Evolutionary conservation across 2,329 filamentous ascomycete genomes (phyloP), one percentile per base, ranked within the genome.

Genomic region (Arthrobotrys musiformis): DNA sequence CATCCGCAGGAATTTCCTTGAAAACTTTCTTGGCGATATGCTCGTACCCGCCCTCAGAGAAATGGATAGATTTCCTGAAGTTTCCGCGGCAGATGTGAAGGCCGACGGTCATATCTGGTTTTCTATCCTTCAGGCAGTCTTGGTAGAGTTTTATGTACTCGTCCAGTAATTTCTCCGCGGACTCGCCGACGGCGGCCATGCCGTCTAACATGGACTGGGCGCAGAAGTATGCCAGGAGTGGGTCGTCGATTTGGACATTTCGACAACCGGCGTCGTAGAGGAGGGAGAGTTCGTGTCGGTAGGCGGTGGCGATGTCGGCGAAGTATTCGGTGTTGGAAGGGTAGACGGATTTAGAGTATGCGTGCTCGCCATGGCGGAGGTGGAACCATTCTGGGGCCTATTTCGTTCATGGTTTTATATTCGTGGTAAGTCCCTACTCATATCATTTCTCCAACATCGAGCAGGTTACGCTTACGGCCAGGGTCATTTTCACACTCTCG

Each of bases 91-190:
- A 93, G 62, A 93, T 85, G 82, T 94, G 92, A 15, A 94, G 90
- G 52, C 92, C 92, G 1, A 92, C 87, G 83, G 93, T 91, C 86
- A 93, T 88, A 81, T 93, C 91, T 0, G 91, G 90, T 0, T 89
- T 84, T 80, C 88, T 87, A 33, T 80, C 74, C 13, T 66, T 69
- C 81, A 92, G 86, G 81, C 87, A 89, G 83, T 91, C 89, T 82
- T 93, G 93, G 86, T 93, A 93, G 79, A 92, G 88, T 78, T 87
- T 86, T 82, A 94, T 91, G 84, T 94, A 94, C 28, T 90, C 88
- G 52, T 92, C 90, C 22, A 94, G 87, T 50, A 93, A 89, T 79
- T 90, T 89, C 56, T 92, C 90, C 5, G 91, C 88, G 82, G 93
- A 93, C 80, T 89, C 86, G 56, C 86, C 84, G 82, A 93, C 91